Base-by-base conservation (phyloP, 352 stramenopile species). In the Pythium rishiriense region DNA sequence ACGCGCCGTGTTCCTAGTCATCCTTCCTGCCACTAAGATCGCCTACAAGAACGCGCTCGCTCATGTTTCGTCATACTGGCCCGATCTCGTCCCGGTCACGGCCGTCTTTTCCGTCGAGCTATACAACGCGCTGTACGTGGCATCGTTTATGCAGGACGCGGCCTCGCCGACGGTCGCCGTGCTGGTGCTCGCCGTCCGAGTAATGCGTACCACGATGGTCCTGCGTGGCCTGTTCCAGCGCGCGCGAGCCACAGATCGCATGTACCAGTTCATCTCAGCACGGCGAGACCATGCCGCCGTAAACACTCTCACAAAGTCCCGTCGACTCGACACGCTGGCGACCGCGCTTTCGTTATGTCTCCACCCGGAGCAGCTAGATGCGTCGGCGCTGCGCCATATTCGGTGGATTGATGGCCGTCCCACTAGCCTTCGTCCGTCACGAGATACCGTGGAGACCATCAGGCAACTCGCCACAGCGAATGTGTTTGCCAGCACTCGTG, bases 131-230 rank as follows among this genome's bases (percentile, higher is more conserved):
- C 53, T 81, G 3, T 78, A 75, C 21, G 56, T 73, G 8, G 65
- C 62, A 1, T 73, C 66, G 17, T 78, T 66, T 49, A 75, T 78
- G 73, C 70, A 76, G 57, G 72, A 48, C 24, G 35, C 68, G 2
- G 56, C 48, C 0, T 75, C 67, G 3, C 4, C n/a, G 25, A 3
- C 33, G 9, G 42, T 48, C 0, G 33, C 28, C 11, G 24, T 35
- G 10, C 7, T 52, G 1, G 22, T 64, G 0, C 10, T 64, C 4
- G 12, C 15, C 4, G 10, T 58, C 15, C 47, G 58, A 17, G 17
- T 25, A 2, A 3, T 43, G 12, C 29, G 46, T 10, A 15, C 50
- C 15, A 19, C 33, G 6, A 19, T 45, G 4, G 19, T 22, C 2
- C 14, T 64, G 24, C 17, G 29, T 17, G 25, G 31, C 4, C 45